These are phyloP conservation scores for Pseudogymnoascus sp. DNA, from an alignment of 2,329 filamentous ascomycete species.

Conservation along the genomic window DNA sequence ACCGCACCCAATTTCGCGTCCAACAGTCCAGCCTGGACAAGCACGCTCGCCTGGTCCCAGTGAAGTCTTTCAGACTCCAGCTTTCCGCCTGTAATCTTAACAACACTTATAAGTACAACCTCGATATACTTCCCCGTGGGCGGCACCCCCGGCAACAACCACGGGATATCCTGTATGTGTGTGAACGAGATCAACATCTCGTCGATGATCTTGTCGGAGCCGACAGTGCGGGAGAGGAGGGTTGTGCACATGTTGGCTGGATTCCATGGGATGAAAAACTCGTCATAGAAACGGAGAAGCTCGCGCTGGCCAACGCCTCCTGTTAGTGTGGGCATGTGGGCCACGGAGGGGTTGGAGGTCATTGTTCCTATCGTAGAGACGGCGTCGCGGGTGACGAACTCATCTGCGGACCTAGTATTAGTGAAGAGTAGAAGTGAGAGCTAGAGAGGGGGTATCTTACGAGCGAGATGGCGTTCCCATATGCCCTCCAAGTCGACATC, in stretches of 20 bases:
- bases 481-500: slow-evolving; percentile 55
- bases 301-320: slow-evolving; percentile 54
- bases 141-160: slow-evolving; percentile 52
- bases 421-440: background rate
- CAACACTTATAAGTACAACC: slow-evolving; percentile 49
- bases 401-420: slow-evolving; percentile 25
- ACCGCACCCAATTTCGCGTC: slow-evolving; percentile 10
- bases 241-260: slow-evolving; percentile 51
- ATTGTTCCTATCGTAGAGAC: slow-evolving; percentile 53
- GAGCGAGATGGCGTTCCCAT: slow-evolving; percentile 57
- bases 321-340: slow-evolving; percentile 56
- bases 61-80: slow-evolving; percentile 59
- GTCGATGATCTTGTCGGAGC: slow-evolving; percentile 55
- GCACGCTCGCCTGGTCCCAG: slow-evolving; percentile 58
- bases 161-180: slow-evolving; percentile 49
- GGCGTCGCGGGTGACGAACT: slow-evolving; percentile 50
- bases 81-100: slow-evolving; percentile 54
- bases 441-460: slow-evolving; percentile 30
- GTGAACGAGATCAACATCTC: slow-evolving; percentile 53
- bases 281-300: slow-evolving; percentile 54
- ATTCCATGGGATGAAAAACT: slow-evolving; percentile 57
- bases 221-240: slow-evolving; percentile 56
- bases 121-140: slow-evolving; percentile 46
- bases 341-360: slow-evolving; percentile 59
- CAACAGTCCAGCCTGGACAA: slow-evolving; percentile 53